phyloP scores from a whole-genome alignment of 768 basidiomycete species.

The Mycena galopus region DNA sequence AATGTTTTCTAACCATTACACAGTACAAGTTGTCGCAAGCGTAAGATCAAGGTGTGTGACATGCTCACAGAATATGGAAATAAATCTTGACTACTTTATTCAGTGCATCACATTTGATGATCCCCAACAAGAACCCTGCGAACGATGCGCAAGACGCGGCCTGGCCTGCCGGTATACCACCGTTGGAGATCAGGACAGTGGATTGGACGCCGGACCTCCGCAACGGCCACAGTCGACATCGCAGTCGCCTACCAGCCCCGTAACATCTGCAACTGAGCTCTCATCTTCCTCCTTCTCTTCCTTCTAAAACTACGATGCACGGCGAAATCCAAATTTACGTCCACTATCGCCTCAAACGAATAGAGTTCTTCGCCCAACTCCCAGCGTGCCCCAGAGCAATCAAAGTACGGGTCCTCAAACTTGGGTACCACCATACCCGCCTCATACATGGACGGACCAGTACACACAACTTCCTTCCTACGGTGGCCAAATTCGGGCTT shows the following conservation, averaged over 20 bases:
- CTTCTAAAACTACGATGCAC: background rate
- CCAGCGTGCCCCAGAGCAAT: background rate
- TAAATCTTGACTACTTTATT: background rate
- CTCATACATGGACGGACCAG: background rate
- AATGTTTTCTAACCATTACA: too few relatives aligned
- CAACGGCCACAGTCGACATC: background rate
- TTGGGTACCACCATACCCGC: background rate
- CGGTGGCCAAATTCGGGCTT: background rate
- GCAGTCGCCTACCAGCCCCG: background rate
- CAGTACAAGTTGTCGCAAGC: constrained; percentile 11
- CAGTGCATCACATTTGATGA: constrained; percentile 11
- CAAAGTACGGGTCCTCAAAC: background rate
- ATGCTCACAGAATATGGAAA: background rate
- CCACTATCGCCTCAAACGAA: background rate
- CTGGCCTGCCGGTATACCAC: constrained; percentile 14
- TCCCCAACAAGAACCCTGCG: constrained; percentile 9
- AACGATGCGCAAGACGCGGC: constrained; percentile 21
- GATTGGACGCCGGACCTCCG: background rate
- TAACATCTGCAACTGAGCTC: background rate
- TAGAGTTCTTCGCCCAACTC: background rate
- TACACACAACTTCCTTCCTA: background rate
- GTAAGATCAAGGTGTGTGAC: constrained; percentile 26
- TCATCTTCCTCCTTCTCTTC: background rate
- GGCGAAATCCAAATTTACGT: background rate
- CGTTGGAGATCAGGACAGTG: background rate